phyloP scores from a whole-genome alignment of 805 yeast species.

The Wickerhamomyces chambardii region DNA sequence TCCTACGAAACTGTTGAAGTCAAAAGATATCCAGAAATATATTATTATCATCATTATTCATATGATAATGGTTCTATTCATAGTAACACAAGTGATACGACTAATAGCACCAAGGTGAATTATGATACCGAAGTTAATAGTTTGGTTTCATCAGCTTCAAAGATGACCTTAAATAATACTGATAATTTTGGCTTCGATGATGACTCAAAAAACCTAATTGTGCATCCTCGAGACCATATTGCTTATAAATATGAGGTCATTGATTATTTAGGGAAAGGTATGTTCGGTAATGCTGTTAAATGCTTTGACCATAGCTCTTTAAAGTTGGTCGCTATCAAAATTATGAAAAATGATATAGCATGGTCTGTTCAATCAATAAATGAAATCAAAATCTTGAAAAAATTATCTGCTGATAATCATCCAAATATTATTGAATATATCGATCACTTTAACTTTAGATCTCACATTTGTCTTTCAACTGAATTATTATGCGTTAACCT shows the following conservation, averaged over 20 bases:
- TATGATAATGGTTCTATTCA: slow-evolving; percentile 2
- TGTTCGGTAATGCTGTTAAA: slow-evolving; percentile 72
- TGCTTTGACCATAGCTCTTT: slow-evolving; percentile 60
- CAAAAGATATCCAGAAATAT: slow-evolving; percentile 36
- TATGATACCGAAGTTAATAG: neutral
- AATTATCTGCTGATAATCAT: slow-evolving; percentile 21
- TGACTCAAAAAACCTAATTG: slow-evolving; percentile 48
- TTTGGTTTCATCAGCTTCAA: neutral
- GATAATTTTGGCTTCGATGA: slow-evolving; percentile 74
- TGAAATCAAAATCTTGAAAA: slow-evolving; percentile 61
- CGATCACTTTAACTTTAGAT: slow-evolving; percentile 71
- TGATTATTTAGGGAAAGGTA: slow-evolving; percentile 60
- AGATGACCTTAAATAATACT: slow-evolving; percentile 22
- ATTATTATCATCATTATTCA: slow-evolving; percentile 42
- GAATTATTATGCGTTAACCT: slow-evolving; percentile 64
- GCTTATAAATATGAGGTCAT: slow-evolving; percentile 64
- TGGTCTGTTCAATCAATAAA: slow-evolving; percentile 73
- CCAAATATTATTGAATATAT: slow-evolving; percentile 37
- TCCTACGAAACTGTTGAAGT: slow-evolving; percentile 58
- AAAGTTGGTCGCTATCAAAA: slow-evolving; percentile 59
- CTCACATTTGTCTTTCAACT: slow-evolving; percentile 75
- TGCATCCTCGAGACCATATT: slow-evolving; percentile 57
- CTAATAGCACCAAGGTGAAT: no score
- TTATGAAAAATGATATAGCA: slow-evolving; percentile 63
- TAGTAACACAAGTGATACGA: no score